A percentile compares a stretch with the other conserved stretches of the same genome.
phyloP scores from a whole-genome alignment of 352 stramenopile species.

The Lagenidium giganteum region DNA sequence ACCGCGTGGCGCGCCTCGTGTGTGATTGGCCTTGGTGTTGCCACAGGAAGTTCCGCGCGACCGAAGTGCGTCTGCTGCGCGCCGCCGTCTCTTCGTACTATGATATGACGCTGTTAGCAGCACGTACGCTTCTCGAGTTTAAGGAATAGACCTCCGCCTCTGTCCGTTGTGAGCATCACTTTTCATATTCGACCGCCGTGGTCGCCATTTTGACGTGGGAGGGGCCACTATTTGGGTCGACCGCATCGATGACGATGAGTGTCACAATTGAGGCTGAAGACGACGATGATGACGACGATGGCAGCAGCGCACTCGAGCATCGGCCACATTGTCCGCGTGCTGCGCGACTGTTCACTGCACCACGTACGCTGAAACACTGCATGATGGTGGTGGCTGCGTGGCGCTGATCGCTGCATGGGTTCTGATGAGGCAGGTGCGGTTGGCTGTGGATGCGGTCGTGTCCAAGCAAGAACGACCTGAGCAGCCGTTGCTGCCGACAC shows the following conservation, averaged over 20 bases:
- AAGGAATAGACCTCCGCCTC: slow-evolving; percentile 82
- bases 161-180: background rate
- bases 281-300: too few relatives aligned
- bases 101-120: slow-evolving; percentile 74
- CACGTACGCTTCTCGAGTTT: slow-evolving; percentile 80
- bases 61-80: slow-evolving; percentile 77
- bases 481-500: background rate
- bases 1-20: too few relatives aligned
- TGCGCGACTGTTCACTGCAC: too few relatives aligned
- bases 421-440: background rate
- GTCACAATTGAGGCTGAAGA: too few relatives aligned
- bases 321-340: too few relatives aligned
- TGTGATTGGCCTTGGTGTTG: too few relatives aligned
- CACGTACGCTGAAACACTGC: too few relatives aligned
- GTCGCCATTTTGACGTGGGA: too few relatives aligned
- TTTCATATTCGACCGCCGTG: background rate
- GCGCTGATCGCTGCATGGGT: background rate
- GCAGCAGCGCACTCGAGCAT: too few relatives aligned
- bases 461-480: background rate
- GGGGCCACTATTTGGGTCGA: too few relatives aligned
- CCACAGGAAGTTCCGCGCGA: slow-evolving; percentile 59
- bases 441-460: slow-evolving; percentile 1
- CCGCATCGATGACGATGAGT: too few relatives aligned
- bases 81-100: slow-evolving; percentile 85
- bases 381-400: too few relatives aligned